phyloP scores from a whole-genome alignment of 768 basidiomycete species.

The Mycena crocata region DNA sequence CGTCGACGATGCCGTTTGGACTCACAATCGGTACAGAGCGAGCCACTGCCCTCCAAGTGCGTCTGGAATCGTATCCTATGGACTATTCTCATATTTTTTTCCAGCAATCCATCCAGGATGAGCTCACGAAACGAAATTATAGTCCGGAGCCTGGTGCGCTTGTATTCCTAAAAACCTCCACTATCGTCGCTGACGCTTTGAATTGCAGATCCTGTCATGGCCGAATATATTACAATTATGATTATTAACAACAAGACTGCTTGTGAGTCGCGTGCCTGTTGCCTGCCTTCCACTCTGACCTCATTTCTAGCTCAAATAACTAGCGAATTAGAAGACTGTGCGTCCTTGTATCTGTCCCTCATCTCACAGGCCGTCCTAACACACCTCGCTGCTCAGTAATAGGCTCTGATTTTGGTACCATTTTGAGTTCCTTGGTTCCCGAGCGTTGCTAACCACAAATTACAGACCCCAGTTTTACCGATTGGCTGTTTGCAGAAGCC shows the following conservation, averaged over 20 bases:
- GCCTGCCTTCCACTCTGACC: slow-evolving; percentile 25
- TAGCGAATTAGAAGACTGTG: slow-evolving; percentile 87
- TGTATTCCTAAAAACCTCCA: slow-evolving; percentile 20
- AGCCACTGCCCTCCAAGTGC: slow-evolving; percentile 75
- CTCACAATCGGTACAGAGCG: slow-evolving; percentile 85
- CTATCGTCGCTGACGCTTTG: slow-evolving; percentile 29
- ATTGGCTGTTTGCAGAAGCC: slow-evolving; percentile 89
- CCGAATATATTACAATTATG: slow-evolving; percentile 96
- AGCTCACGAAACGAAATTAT: slow-evolving; percentile 79
- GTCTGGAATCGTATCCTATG: slow-evolving; percentile 24
- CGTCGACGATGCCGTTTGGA: slow-evolving; percentile 73
- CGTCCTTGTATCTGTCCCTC: slow-evolving; percentile 34
- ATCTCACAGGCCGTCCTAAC: slow-evolving; percentile 8
- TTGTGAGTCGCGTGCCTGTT: slow-evolving; percentile 56
- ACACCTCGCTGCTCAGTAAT: slow-evolving; percentile 59
- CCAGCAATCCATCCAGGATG: slow-evolving; percentile 84
- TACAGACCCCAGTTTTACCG: slow-evolving; percentile 84
- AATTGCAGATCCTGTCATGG: slow-evolving; percentile 84
- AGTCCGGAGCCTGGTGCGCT: slow-evolving; percentile 79
- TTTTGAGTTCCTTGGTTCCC: slow-evolving; percentile 11
- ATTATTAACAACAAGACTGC: slow-evolving; percentile 91
- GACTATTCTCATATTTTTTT: slow-evolving; percentile 14
- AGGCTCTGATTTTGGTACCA: slow-evolving; percentile 84
- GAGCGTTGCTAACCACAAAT: slow-evolving; percentile 30
- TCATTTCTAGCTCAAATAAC: slow-evolving; percentile 79